Evolutionary conservation across 164 flowering plant genomes (phyloP), one percentile per base, ranked within the genome.

Genomic region (Amborella trichopoda): DNA sequence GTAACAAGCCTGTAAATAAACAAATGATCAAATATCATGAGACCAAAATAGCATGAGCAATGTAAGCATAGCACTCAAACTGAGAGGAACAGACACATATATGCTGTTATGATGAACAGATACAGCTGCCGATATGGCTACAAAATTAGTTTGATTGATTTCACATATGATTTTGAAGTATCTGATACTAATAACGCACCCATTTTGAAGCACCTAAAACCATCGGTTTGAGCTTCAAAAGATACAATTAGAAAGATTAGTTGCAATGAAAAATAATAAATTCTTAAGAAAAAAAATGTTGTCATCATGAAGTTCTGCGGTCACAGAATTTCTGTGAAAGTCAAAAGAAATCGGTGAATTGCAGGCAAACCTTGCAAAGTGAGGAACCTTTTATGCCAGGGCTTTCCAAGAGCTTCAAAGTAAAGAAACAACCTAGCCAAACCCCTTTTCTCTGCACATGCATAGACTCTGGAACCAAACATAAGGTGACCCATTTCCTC

Each of bases 161-260:
- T 16, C 40, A 16, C 18, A 37, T 5, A 14, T 21, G 17, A 37
- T n/a, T 14, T 2, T 2, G 41, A n/a, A 21, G 19, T 37, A n/a
- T 37, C 19, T 10, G 41, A 21, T 21, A 8, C 19, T 21, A 37
- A 37, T 21, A n/a, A n/a, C 19, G 41, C 1, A n/a, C 19, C 41
- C 41, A 37, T n/a, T 18, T 14, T 37, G 2, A n/a, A 37, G n/a
- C n/a, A 37, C 19, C 17, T 14, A 37, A 37, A 37, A 37, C 41
- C 41, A 37, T 37, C n/a, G 41, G 41, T 21, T 37, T 37, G 41
- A 37, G 41, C n/a, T 21, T 37, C 41, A 37, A 37, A 8, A 37
- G 17, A 18, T 37, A 37, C 41, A 37, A 37, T 14, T n/a, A 6
- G 6, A 8, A 18, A 37, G 19, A 37, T 2, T 6, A 14, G 19